A percentile compares a stretch with the other conserved stretches of the same genome.
Conservation (phyloP, 2,329 filamentous ascomycete species). For the Pestalotiopsis sp. region DNA sequence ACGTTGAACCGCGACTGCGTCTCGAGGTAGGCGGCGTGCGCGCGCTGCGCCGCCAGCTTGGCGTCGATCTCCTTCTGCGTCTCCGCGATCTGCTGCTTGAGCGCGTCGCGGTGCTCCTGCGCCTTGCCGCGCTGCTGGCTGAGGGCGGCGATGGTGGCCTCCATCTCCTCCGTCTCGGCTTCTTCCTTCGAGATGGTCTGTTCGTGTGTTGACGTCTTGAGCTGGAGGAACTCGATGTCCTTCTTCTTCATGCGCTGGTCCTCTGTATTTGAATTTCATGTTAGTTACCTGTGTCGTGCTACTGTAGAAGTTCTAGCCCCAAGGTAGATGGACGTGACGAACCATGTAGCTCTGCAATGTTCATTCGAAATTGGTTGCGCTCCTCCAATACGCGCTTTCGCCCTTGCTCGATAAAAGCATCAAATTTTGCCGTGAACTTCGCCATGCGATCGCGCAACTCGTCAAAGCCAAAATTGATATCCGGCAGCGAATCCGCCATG, state of each 20-base stretch:
- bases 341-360: constrained; percentile 89
- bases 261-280: constrained; percentile 57
- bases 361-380: constrained; percentile 91
- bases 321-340: constrained; percentile 27
- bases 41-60: constrained; percentile 70
- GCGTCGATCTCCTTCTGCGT: constrained; percentile 72
- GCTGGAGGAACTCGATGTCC: constrained; percentile 80
- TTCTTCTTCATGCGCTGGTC: constrained; percentile 88
- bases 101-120: constrained; percentile 55
- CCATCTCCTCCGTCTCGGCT: constrained; percentile 77
- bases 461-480: constrained; percentile 94
- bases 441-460: constrained; percentile 94
- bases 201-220: constrained; percentile 71
- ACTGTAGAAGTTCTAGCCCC: constrained; percentile 7
- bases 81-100: constrained; percentile 65
- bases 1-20: constrained; percentile 86
- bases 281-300: not conserved
- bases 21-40: constrained; percentile 75
- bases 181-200: constrained; percentile 77
- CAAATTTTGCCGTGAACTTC: constrained; percentile 87
- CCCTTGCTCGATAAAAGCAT: constrained; percentile 90
- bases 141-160: constrained; percentile 61
- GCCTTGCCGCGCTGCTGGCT: constrained; percentile 64
- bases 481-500: constrained; percentile 79
- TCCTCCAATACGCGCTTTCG: constrained; percentile 89